A percentile compares a stretch with the other conserved stretches of the same genome.
phyloP scores from a whole-genome alignment of 768 basidiomycete genomes.

The Calocybe cyanea region DNA sequence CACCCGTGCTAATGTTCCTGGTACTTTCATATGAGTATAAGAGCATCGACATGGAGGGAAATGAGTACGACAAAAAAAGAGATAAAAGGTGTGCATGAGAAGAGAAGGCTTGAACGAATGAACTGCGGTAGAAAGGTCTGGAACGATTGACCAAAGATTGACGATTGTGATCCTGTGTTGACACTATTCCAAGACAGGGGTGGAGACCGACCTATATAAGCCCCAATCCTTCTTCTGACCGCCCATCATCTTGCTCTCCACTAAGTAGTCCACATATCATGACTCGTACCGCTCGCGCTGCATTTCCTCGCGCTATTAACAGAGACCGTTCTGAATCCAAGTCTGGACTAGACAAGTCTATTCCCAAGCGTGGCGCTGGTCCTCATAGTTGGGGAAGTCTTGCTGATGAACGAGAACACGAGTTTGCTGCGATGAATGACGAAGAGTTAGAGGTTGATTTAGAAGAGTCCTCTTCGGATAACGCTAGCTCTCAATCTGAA shows the following conservation, averaged over 20 bases:
- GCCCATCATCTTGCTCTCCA: not conserved
- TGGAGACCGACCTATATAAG: slow-evolving; percentile 19
- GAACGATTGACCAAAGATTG: slow-evolving; percentile 17
- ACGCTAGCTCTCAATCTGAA: slow-evolving; percentile 16
- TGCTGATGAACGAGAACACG: slow-evolving; percentile 57
- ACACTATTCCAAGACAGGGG: slow-evolving; percentile 16
- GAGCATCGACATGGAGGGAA: too few species aligned
- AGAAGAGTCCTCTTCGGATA: slow-evolving; percentile 20
- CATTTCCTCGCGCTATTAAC: slow-evolving; percentile 64
- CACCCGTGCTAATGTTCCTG: too few species aligned
- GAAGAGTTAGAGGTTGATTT: slow-evolving; percentile 44
- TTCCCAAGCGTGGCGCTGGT: slow-evolving; percentile 79
- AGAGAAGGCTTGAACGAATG: not conserved
- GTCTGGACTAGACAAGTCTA: slow-evolving; percentile 65
- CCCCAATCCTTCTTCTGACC: slow-evolving; percentile 6
- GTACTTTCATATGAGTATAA: too few species aligned
- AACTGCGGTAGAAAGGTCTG: slow-evolving; percentile 11
- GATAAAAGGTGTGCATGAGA: not conserved
- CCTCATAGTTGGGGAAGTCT: slow-evolving; percentile 84
- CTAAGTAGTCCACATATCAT: slow-evolving; percentile 32
- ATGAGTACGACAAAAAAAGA: not conserved
- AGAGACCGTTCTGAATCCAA: slow-evolving; percentile 80
- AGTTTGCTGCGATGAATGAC: slow-evolving; percentile 49
- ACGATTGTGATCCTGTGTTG: slow-evolving; percentile 16
- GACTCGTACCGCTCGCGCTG: slow-evolving; percentile 78